These are phyloP conservation scores for Annulohypoxylon nitens DNA, from an alignment of 495 filamentous ascomycete species.

Conservation along the genomic window DNA sequence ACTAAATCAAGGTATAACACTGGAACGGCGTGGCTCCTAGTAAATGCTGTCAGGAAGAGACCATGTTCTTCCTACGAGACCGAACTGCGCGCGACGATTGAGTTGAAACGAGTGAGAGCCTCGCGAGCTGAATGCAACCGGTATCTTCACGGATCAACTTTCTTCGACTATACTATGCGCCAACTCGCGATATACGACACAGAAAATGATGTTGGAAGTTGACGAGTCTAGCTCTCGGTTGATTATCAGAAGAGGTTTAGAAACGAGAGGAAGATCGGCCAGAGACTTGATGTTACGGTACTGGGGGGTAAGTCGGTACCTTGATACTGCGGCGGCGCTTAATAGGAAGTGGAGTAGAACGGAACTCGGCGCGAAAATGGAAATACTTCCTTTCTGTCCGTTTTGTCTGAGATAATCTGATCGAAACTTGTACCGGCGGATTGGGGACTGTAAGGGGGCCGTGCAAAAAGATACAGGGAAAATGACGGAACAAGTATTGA, in stretches of 20 bases:
- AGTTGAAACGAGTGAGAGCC: conserved; percentile 32
- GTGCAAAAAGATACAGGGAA: conserved; percentile 43
- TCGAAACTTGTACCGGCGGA: conserved; percentile 44
- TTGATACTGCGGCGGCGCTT: conserved; percentile 47
- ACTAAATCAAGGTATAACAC: conserved; percentile 36
- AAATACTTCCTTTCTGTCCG: conserved; percentile 39
- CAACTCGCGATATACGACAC: conserved; percentile 12
- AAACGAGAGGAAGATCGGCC: conserved; percentile 30
- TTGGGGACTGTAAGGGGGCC: conserved; percentile 46
- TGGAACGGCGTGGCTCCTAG: conserved; percentile 38
- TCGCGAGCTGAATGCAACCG: conserved; percentile 40
- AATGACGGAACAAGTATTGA: conserved; percentile 30
- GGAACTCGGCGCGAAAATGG: conserved; percentile 42
- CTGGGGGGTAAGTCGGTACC: conserved; percentile 34
- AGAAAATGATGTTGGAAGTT: conserved; percentile 19
- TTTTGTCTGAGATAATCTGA: conserved; percentile 38
- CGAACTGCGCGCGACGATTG: conserved; percentile 24
- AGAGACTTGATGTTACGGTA: conserved; percentile 34
- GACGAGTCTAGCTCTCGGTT: conserved; percentile 19
- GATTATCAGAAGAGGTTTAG: conserved; percentile 38
- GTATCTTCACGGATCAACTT: conserved; percentile 24
- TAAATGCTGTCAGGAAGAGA: conserved; percentile 33
- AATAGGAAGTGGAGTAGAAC: conserved; percentile 42
- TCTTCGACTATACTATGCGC: conserved; percentile 24
- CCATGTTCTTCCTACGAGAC: conserved; percentile 43